These are phyloP conservation scores for Saccharomycopsis schoenii DNA, from an alignment of 805 yeast species.

Conservation along the genomic window DNA sequence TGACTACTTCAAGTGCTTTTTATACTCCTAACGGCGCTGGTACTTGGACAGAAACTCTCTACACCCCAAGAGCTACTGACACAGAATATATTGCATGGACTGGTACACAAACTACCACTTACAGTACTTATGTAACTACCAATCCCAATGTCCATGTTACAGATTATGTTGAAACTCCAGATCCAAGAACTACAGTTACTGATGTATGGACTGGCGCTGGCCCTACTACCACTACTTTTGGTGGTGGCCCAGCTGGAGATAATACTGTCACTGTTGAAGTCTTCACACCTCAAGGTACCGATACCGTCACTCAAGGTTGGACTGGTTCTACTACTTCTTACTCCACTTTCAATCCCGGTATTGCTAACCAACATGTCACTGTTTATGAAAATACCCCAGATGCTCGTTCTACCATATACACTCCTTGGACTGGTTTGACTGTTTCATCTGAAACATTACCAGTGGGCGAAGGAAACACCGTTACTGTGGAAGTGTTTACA, in stretches of 20 bases:
- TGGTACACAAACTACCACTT: conserved; percentile 3
- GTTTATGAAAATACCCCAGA: background rate
- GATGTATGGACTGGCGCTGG: too few relatives aligned
- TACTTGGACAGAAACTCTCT: background rate
- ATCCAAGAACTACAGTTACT: background rate
- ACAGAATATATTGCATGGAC: conserved; percentile 4
- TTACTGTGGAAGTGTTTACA: too few relatives aligned
- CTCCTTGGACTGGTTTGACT: too few relatives aligned
- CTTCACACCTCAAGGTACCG: background rate
- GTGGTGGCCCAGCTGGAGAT: background rate
- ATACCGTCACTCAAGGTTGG: conserved; percentile 6
- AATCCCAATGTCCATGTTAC: background rate
- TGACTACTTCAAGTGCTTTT: background rate
- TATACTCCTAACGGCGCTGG: background rate
- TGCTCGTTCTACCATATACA: too few relatives aligned
- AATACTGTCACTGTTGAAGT: background rate
- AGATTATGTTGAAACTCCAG: conserved; percentile 1
- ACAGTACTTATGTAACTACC: background rate
- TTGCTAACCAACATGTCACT: background rate
- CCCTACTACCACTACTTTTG: too few relatives aligned
- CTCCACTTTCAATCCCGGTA: background rate
- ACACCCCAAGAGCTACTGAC: too few relatives aligned
- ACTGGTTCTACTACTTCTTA: conserved; percentile 6
- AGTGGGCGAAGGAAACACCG: too few relatives aligned
- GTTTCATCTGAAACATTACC: too few relatives aligned